These are phyloP conservation scores for Mentha longifolia DNA, from an alignment of 257 asterid species.

Conservation along the genomic window DNA sequence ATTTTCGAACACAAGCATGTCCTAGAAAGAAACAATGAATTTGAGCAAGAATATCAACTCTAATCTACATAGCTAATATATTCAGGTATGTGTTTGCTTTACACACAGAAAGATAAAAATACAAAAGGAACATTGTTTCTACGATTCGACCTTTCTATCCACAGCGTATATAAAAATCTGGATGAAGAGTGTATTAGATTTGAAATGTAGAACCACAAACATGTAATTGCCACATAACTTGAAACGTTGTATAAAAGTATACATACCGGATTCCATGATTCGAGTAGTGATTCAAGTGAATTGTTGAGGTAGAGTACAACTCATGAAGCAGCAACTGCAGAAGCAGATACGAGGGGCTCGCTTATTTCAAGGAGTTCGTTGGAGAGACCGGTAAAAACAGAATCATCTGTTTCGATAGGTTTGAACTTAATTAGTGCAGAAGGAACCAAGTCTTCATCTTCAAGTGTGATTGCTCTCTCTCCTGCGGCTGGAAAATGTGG, in stretches of 20 bases:
- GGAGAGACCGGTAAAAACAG: conserved; percentile 76
- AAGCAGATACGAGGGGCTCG: conserved; percentile 66
- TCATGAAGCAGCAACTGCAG: conserved; percentile 48
- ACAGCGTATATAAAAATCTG: background rate
- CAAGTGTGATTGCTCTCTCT: conserved; percentile 57
- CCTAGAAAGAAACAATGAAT: background rate
- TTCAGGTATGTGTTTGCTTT: background rate
- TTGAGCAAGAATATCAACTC: background rate
- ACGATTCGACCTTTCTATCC: too few species aligned
- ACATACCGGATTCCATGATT: background rate
- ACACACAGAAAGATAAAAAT: background rate
- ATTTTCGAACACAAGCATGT: background rate
- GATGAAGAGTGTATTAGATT: background rate
- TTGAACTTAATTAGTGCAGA: conserved; percentile 82
- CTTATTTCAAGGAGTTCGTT: conserved; percentile 77
- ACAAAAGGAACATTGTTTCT: background rate
- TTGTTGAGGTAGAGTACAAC: background rate
- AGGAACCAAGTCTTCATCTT: conserved; percentile 91
- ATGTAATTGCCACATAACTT: background rate
- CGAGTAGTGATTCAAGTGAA: background rate
- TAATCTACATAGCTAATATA: background rate
- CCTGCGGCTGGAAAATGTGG: conserved; percentile 72
- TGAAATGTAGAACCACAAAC: background rate
- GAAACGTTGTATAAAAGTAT: background rate
- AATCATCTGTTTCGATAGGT: conserved; percentile 73